These are phyloP conservation scores for Cryphonectria nitschkei DNA, from an alignment of 2,329 filamentous ascomycete species.

Conservation along the genomic window DNA sequence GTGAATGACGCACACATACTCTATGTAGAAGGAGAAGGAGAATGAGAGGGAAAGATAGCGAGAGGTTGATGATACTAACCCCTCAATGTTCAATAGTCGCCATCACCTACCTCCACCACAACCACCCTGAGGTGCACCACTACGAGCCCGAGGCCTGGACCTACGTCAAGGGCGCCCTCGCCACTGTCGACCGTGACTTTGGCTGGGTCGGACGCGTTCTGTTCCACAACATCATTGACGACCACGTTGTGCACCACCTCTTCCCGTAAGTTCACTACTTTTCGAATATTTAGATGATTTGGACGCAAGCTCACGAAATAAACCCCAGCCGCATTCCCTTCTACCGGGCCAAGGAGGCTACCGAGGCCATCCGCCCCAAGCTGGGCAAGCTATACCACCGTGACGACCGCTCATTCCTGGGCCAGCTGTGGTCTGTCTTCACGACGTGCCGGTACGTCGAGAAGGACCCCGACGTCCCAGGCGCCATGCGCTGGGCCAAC, in stretches of 20 bases:
- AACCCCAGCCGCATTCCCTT: constrained; percentile 55
- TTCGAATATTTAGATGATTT: background rate
- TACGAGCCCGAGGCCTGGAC: constrained; percentile 64
- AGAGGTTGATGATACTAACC: constrained; percentile 7
- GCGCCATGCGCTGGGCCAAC: constrained; percentile 43
- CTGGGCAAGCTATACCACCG: constrained; percentile 58
- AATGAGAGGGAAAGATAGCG: background rate
- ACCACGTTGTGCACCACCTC: constrained; percentile 66
- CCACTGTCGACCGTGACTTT: constrained; percentile 67
- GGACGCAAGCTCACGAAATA: background rate
- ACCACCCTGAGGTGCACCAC: constrained; percentile 61
- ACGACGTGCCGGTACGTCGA: constrained; percentile 53
- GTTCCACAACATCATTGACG: constrained; percentile 69
- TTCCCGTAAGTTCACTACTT: constrained; percentile 50
- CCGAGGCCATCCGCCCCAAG: constrained; percentile 58
- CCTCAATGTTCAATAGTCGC: constrained; percentile 51
- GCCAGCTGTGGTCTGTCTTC: constrained; percentile 51
- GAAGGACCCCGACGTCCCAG: constrained; percentile 41
- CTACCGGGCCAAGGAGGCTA: constrained; percentile 64
- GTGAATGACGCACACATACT: constrained; percentile 27
- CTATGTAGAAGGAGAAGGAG: background rate
- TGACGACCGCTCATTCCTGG: constrained; percentile 49
- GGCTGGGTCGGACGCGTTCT: constrained; percentile 67
- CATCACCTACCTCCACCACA: constrained; percentile 78
- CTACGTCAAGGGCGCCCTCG: constrained; percentile 63